These are phyloP conservation scores for Casuarina equisetifolia DNA, from an alignment of 306 rosid species.

Conservation along the genomic window DNA sequence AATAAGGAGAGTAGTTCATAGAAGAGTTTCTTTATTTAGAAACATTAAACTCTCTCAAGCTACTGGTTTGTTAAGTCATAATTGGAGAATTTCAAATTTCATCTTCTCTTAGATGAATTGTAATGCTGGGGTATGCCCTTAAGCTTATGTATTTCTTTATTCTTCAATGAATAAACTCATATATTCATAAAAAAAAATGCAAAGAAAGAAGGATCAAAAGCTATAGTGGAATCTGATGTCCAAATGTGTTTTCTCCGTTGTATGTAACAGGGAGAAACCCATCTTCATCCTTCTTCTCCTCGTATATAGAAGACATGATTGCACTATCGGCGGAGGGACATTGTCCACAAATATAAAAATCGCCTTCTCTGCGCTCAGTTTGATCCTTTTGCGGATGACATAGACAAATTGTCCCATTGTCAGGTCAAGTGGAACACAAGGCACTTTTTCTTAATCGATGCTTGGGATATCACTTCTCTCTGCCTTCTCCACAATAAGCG, in stretches of 20 bases:
- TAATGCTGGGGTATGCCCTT: no score
- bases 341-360: slow-evolving; percentile 90
- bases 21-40: no score
- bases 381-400: slow-evolving; percentile 88
- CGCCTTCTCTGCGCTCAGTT: slow-evolving; percentile 86
- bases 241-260: slow-evolving; percentile 97
- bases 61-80: no score
- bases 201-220: slow-evolving; percentile 13
- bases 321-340: slow-evolving; percentile 93
- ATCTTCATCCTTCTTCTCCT: slow-evolving; percentile 91
- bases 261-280: slow-evolving; percentile 88
- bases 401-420: slow-evolving; percentile 91
- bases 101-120: no score
- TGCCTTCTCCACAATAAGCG: slow-evolving; percentile 95
- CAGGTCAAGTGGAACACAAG: slow-evolving; percentile 80
- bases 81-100: no score
- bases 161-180: no score
- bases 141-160: no score
- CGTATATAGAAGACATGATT: slow-evolving; percentile 88
- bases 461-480: slow-evolving; percentile 93
- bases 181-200: no score
- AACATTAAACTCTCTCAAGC: no score
- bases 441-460: slow-evolving; percentile 93
- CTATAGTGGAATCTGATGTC: slow-evolving; percentile 32
- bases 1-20: no score